Percentiles rank a stretch among this genome's conserved stretches.
phyloP scores from a whole-genome alignment of 208 protist genomes.

The Crithidia brevicula region DNA sequence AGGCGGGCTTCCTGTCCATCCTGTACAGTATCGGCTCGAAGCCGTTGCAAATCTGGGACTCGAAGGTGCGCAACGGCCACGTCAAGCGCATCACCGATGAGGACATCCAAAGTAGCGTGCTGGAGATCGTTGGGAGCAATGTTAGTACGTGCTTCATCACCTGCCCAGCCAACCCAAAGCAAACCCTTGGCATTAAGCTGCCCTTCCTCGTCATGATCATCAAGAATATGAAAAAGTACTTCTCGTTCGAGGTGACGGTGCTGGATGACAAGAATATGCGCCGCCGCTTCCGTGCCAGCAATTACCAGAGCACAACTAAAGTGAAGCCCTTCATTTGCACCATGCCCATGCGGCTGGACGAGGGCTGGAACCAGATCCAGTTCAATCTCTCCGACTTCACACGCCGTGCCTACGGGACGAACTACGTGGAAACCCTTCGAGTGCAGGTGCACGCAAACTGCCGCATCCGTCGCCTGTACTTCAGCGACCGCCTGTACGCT shows the following conservation, averaged over 20 bases:
- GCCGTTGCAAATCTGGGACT: constrained; percentile 99
- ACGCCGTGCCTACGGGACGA: constrained; percentile 98
- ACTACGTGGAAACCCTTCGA: constrained; percentile 99
- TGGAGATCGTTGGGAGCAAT: constrained; percentile 99
- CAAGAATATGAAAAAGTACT: constrained; percentile 99
- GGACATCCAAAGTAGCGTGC: constrained; percentile 98
- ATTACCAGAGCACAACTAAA: constrained; percentile 98
- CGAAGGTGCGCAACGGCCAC: constrained; percentile 97
- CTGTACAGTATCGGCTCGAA: constrained; percentile 99
- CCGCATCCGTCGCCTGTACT: constrained; percentile 99
- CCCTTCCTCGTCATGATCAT: constrained; percentile 99
- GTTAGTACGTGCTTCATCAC: constrained; percentile 98
- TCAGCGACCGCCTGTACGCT: constrained; percentile 98
- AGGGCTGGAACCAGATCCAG: constrained; percentile 99
- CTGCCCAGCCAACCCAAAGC: constrained; percentile 95
- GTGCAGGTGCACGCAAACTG: constrained; percentile 99
- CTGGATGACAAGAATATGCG: constrained; percentile 99
- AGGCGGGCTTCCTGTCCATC: constrained; percentile 98
- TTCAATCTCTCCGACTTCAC: constrained; percentile 99
- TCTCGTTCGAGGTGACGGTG: constrained; percentile 99
- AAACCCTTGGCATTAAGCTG: constrained; percentile 99
- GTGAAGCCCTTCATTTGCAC: constrained; percentile 99
- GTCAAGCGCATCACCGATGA: constrained; percentile 99
- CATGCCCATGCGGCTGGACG: constrained; percentile 99
- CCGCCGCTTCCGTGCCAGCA: constrained; percentile 98